Percentiles rank a stretch among this genome's conserved stretches.
Conservation (phyloP, 306 rosid genomes). For the Gynostemma pentaphyllum region DNA sequence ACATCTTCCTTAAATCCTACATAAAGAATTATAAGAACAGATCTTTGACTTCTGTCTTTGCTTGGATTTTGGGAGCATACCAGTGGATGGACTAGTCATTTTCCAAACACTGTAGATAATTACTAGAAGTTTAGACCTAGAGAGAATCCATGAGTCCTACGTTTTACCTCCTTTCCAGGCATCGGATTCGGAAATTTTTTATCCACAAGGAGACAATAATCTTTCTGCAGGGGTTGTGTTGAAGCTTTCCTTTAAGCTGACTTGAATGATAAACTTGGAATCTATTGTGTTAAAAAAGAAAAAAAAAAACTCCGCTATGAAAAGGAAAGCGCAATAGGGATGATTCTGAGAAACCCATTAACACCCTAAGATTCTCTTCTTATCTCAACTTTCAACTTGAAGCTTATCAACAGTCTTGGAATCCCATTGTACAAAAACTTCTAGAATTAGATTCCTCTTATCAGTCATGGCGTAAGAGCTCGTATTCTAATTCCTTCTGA, state of each 20-base stretch:
- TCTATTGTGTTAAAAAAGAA: conserved; percentile 12
- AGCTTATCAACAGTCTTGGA: conserved; percentile 10
- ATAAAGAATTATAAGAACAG: conserved; percentile 18
- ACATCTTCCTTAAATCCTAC: conserved; percentile 29
- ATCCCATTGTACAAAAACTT: conserved; percentile 1
- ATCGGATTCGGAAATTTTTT: not conserved
- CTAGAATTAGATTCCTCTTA: conserved; percentile 11
- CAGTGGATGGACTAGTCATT: conserved; percentile 28
- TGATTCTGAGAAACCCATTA: conserved; percentile 28
- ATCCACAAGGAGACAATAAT: not conserved
- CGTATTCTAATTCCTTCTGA: conserved; percentile 5
- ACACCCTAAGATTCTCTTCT: conserved; percentile 20
- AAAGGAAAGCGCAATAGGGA: conserved; percentile 7
- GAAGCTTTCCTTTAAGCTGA: conserved; percentile 10
- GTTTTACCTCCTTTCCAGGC: not conserved
- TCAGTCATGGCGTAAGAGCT: not conserved
- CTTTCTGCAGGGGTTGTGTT: not conserved
- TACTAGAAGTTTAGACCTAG: not conserved
- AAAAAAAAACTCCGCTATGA: conserved; percentile 8
- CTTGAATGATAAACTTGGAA: conserved; percentile 12
- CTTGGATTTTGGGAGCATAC: conserved; percentile 42
- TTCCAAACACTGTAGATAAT: conserved; percentile 33
- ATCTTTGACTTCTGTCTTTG: conserved; percentile 32
- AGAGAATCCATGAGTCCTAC: not conserved
- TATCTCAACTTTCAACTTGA: conserved; percentile 17